Conservation (phyloP, 2,329 filamentous ascomycete genomes). For the Cordyceps militaris region DNA sequence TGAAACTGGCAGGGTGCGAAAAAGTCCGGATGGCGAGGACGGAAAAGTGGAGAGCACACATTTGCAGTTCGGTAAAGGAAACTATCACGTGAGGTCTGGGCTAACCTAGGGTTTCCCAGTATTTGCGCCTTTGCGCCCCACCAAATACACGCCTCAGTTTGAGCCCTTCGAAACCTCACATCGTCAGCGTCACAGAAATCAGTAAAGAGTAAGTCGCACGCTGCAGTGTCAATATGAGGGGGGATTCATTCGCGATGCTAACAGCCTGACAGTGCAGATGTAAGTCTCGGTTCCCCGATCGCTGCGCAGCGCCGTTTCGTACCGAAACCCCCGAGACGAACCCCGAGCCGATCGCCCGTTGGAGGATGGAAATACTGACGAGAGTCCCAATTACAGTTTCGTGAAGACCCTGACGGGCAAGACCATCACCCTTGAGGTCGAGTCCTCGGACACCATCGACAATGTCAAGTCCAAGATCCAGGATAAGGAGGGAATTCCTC, state of each 20-base stretch:
- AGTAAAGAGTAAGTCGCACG: constrained; percentile 50
- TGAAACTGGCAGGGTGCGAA: not conserved
- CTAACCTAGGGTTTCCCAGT: constrained; percentile 32
- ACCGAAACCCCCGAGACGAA: not conserved
- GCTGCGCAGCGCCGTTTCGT: constrained; percentile 14
- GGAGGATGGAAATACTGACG: constrained; percentile 4
- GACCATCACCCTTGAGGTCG: constrained; percentile 83
- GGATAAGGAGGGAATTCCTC: constrained; percentile 98
- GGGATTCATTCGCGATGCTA: constrained; percentile 32
- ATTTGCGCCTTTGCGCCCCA: constrained; percentile 31
- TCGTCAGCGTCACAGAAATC: constrained; percentile 44
- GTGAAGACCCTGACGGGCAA: constrained; percentile 99
- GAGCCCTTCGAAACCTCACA: constrained; percentile 32
- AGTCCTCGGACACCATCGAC: constrained; percentile 98
- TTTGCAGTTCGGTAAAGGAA: not conserved
- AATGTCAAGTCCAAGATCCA: constrained; percentile 99
- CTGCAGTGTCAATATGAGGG: not conserved
- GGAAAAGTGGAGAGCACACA: constrained; percentile 2
- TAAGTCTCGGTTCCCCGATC: constrained; percentile 43
- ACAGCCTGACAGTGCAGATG: constrained; percentile 73
- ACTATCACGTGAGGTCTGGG: constrained; percentile 24
- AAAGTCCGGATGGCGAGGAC: not conserved
- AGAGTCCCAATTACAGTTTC: constrained; percentile 58
- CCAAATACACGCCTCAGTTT: constrained; percentile 36
- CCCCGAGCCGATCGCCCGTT: not conserved